Base-by-base conservation (phyloP, 2,329 filamentous ascomycete genomes). In the Paracoccidioides lutzii region DNA sequence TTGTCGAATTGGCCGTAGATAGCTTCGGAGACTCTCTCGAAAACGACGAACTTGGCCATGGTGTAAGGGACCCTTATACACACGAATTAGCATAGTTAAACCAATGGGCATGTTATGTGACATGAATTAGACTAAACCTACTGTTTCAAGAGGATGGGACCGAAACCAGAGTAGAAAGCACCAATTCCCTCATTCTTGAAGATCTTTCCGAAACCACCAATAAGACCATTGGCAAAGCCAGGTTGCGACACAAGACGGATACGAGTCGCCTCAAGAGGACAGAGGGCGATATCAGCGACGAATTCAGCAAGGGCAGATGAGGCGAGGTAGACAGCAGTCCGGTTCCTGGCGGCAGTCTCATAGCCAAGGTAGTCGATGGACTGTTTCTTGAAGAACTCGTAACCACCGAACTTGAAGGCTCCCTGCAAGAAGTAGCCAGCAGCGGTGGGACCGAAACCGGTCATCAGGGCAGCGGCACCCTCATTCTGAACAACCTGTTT, bases 301-400 rank as follows among this genome's bases (percentile, higher is more conserved):
- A 84, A 83, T 68, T 84, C 81, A 65, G 80, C 81, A 62, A 66
- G 61, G 60, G 78, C 81, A 59, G 81, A 75, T 33, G 79, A 80
- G 64, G 80, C 86, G 63, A 89, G 81, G 81, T 91, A 91, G 75
- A 91, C 83, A 63, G 82, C 82, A 60, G 85, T 89, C 66, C 87
- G 82, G 82, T 90, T 88, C 74, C 88, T 81, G 66, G 79, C 79
- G 65, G 87, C 87, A 62, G 78, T 82, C 75, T 90, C 87, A 71
- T 84, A 83, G 69, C 89, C 89, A 68, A 94, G 75, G 60, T 79
- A 60, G 79, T 88, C 85, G 75, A 94, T 93, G 70, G 78, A 82
- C 77, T 93, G 87, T 78, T 90, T 82, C 85, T 95, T 94, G 86
- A 95, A 94, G 78, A 94, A 85, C 78, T 95, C 89, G 76, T 95